A percentile compares a stretch with the other conserved stretches of the same genome.
Evolutionary conservation across 2,329 filamentous ascomycete species (phyloP).

Genomic region (Colletotrichum theobromicola): DNA sequence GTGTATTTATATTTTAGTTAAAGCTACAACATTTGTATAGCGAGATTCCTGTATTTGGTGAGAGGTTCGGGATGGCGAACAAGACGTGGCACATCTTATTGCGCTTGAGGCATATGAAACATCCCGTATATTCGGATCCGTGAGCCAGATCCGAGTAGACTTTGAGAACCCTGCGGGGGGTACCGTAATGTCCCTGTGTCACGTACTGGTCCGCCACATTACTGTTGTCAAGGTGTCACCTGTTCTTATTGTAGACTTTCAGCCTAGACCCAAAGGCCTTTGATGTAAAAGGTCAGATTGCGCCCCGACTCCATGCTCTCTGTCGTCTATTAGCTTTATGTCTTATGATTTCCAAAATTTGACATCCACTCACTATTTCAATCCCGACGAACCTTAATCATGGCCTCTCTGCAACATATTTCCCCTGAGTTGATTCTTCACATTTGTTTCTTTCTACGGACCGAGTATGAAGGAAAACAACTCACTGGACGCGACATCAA

Average conservation of each 20-base stretch:
- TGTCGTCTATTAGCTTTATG: too few relatives aligned
- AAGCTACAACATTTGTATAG: not conserved
- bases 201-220: too few relatives aligned
- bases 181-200: too few relatives aligned
- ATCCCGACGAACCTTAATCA: not conserved
- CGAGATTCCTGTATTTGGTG: not conserved
- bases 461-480: not conserved
- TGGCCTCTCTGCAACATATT: rapidly evolving
- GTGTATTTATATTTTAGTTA: not conserved
- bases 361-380: not conserved
- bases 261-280: too few relatives aligned
- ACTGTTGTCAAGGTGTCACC: too few relatives aligned
- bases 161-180: not conserved
- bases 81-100: not conserved
- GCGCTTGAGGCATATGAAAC: not conserved
- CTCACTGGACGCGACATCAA: not conserved
- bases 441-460: not conserved
- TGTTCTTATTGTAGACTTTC: too few relatives aligned
- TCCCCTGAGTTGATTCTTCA: not conserved
- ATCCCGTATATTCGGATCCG: not conserved
- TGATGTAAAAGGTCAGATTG: too few relatives aligned
- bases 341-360: not conserved
- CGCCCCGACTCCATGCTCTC: too few relatives aligned
- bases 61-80: rapidly evolving
- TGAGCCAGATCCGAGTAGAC: not conserved